Percentiles rank a stretch among this genome's conserved stretches.
Conservation (phyloP, 1,284 basidiomycete species). For the Afroboletus lepidellus region DNA sequence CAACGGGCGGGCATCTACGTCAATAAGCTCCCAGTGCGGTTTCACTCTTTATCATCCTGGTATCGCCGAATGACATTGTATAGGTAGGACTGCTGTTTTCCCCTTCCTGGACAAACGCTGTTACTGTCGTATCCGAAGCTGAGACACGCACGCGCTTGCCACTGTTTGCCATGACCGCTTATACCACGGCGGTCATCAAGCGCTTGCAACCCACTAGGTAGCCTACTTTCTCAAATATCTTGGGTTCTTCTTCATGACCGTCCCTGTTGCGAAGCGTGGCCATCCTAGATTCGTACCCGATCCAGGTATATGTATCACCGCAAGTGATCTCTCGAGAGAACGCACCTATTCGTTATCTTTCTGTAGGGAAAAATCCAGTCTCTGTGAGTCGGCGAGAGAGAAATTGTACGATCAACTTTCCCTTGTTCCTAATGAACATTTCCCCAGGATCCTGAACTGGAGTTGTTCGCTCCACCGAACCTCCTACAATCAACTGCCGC, state of each 20-base stretch:
- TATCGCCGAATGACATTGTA: conserved; percentile 4
- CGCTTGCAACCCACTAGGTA: conserved; percentile 50
- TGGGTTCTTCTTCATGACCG: not conserved
- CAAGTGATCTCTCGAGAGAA: conserved; percentile 35
- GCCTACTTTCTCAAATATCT: not conserved
- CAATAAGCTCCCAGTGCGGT: conserved; percentile 46
- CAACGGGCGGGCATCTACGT: conserved; percentile 48
- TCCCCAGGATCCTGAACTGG: conserved; percentile 22
- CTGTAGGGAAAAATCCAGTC: conserved; percentile 13
- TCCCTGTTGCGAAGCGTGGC: conserved; percentile 39
- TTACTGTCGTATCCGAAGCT: conserved; percentile 54
- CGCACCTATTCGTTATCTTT: conserved; percentile 57
- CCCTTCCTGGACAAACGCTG: conserved; percentile 46
- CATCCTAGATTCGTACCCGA: conserved; percentile 55
- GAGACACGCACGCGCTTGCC: conserved; percentile 44
- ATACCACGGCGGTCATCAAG: conserved; percentile 44
- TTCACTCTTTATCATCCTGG: not conserved
- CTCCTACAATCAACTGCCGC: conserved; percentile 57
- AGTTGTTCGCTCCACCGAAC: conserved; percentile 55
- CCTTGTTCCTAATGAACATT: not conserved
- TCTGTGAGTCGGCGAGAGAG: conserved; percentile 15
- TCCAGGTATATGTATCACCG: conserved; percentile 48
- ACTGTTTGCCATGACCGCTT: conserved; percentile 49
- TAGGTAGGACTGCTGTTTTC: conserved; percentile 54
- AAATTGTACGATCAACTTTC: not conserved